Evolutionary conservation across 805 yeast species (phyloP).

Genomic region (Saturnispora dispora): DNA sequence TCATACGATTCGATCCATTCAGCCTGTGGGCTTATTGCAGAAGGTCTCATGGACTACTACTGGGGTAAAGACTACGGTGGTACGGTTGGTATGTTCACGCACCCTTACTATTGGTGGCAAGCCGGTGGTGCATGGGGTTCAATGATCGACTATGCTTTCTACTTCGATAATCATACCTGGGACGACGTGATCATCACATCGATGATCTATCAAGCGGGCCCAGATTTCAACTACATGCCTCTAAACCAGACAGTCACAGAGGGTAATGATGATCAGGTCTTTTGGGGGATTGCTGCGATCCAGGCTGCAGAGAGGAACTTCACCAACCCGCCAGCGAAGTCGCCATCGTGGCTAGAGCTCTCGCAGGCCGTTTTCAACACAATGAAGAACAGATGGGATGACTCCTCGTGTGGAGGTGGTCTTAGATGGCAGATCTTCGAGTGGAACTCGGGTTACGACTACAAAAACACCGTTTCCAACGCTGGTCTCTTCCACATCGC

Average conservation of each 20-base stretch:
- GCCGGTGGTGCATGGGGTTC: slow-evolving; percentile 96
- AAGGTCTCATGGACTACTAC: slow-evolving; percentile 64
- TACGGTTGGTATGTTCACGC: slow-evolving; percentile 75
- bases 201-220: slow-evolving; percentile 64
- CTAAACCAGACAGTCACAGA: slow-evolving; percentile 82
- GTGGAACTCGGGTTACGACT: slow-evolving; percentile 91
- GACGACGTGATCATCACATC: slow-evolving; percentile 51
- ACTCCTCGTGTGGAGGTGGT: slow-evolving; percentile 69
- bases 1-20: slow-evolving; percentile 37
- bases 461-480: slow-evolving; percentile 86
- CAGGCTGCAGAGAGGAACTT: slow-evolving; percentile 87
- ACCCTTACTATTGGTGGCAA: slow-evolving; percentile 98
- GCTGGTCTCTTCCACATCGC: slow-evolving; percentile 84
- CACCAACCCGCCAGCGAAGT: slow-evolving; percentile 49
- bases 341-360: slow-evolving; percentile 72
- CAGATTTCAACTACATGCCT: slow-evolving; percentile 73
- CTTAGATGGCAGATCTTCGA: slow-evolving; percentile 92
- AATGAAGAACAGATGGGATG: slow-evolving; percentile 87
- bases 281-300: slow-evolving; percentile 93
- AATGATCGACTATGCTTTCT: slow-evolving; percentile 68
- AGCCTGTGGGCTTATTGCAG: slow-evolving; percentile 43
- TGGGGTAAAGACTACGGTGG: slow-evolving; percentile 59
- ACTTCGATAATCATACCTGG: slow-evolving; percentile 61
- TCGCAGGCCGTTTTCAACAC: slow-evolving; percentile 88
- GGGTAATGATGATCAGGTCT: slow-evolving; percentile 97